A percentile compares a stretch with the other conserved stretches of the same genome.
Conservation (phyloP, 768 basidiomycete genomes). For the Amanita thiersii region DNA sequence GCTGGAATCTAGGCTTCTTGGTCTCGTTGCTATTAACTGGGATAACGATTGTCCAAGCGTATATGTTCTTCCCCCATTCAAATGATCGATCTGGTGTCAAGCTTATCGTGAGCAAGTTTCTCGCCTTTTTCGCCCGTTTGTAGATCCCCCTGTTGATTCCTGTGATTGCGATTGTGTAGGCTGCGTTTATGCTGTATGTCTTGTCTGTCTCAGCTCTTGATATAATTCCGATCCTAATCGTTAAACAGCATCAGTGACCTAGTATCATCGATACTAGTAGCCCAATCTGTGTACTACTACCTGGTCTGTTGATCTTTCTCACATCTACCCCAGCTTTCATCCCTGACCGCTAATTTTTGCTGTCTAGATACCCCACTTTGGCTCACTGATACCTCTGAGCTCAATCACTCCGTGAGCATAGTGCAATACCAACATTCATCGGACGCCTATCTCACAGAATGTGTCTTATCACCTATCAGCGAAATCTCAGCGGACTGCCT, state of each 20-base stretch:
- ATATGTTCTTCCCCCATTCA: conserved; percentile 26
- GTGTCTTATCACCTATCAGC: conserved; percentile 12
- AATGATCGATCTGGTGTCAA: conserved; percentile 21
- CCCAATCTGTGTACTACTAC: conserved; percentile 38
- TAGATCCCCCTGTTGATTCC: neutral
- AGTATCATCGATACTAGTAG: conserved; percentile 28
- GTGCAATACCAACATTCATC: conserved; percentile 6
- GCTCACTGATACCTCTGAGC: conserved; percentile 27
- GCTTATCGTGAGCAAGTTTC: conserved; percentile 24
- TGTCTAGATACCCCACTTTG: conserved; percentile 34
- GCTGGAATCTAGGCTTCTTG: conserved; percentile 21
- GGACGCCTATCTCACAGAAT: neutral
- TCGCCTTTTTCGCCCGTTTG: no score
- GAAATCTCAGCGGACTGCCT: conserved; percentile 34
- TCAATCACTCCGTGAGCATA: conserved; percentile 28
- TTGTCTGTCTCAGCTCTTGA: neutral
- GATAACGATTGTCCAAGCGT: conserved; percentile 32
- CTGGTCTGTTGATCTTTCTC: conserved; percentile 19
- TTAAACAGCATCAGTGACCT: conserved; percentile 26
- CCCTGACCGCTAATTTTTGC: conserved; percentile 2
- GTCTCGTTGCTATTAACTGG: conserved; percentile 26
- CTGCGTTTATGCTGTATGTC: conserved; percentile 20
- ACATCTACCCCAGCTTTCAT: neutral
- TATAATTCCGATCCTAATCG: neutral
- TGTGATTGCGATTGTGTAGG: conserved; percentile 11